phyloP scores from a whole-genome alignment of 495 filamentous ascomycete species.

The Neurospora sp. region DNA sequence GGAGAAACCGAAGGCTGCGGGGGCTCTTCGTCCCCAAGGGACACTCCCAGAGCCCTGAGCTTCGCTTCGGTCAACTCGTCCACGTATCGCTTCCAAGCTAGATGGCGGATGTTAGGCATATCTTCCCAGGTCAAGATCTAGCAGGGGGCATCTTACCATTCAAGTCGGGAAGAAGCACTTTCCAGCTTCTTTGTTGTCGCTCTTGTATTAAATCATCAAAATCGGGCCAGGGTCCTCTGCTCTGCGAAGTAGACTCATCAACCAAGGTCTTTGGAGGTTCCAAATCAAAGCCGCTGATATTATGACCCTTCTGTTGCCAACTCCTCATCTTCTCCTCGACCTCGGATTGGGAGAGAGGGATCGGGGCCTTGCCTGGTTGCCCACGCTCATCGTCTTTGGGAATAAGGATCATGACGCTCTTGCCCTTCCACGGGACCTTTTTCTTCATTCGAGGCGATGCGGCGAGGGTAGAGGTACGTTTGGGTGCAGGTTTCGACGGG shows the following conservation, averaged over 20 bases:
- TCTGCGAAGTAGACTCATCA: conserved; percentile 36
- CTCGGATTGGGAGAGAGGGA: conserved; percentile 51
- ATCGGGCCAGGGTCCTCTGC: conserved; percentile 64
- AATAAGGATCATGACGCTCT: conserved; percentile 60
- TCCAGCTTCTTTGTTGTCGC: conserved; percentile 39
- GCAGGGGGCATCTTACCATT: conserved; percentile 27
- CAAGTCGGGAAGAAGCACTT: conserved; percentile 68
- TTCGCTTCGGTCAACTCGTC: conserved; percentile 77
- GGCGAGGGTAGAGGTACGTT: conserved; percentile 12
- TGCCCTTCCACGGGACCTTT: conserved; percentile 59
- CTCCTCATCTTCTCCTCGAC: conserved; percentile 54
- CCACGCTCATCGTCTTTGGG: conserved; percentile 60
- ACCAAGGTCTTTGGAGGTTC: conserved; percentile 16
- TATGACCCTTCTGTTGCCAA: conserved; percentile 70
- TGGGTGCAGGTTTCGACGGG: conserved; percentile 20
- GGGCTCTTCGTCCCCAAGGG: conserved; percentile 60
- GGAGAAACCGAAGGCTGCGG: conserved; percentile 44
- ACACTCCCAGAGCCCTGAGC: conserved; percentile 80
- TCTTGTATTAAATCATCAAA: conserved; percentile 48
- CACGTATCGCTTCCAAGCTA: conserved; percentile 79
- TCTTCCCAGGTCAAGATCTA: background rate
- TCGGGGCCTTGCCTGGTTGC: conserved; percentile 44
- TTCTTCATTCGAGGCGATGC: conserved; percentile 40
- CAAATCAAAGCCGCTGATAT: conserved; percentile 62
- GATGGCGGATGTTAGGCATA: conserved; percentile 14